These are phyloP conservation scores for Microstroma glucosiphilum DNA, from an alignment of 1,284 basidiomycete genomes.

Conservation along the genomic window DNA sequence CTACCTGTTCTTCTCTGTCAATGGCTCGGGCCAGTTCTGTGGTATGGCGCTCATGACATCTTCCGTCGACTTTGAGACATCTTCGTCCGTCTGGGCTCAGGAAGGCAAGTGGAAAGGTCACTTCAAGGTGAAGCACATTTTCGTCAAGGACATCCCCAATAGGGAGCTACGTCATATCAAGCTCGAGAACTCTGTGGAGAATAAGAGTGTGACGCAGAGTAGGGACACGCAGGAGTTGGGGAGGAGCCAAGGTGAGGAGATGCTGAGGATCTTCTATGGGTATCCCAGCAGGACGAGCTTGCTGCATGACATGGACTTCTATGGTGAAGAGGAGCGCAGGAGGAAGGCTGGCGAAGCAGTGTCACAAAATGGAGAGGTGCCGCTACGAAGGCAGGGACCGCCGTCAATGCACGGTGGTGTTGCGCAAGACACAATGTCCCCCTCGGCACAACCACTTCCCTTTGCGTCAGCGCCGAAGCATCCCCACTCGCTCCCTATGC, in stretches of 20 bases:
- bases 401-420: not conserved
- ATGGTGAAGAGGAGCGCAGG: not conserved
- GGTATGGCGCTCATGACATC: slow-evolving; percentile 49
- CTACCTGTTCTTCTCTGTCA: slow-evolving; percentile 49
- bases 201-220: slow-evolving; percentile 47
- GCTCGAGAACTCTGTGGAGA: slow-evolving; percentile 38
- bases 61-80: slow-evolving; percentile 42
- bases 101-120: slow-evolving; percentile 49
- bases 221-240: slow-evolving; percentile 49
- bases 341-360: not conserved
- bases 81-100: slow-evolving; percentile 46
- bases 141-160: slow-evolving; percentile 48
- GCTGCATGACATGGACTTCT: slow-evolving; percentile 22
- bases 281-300: slow-evolving; percentile 29
- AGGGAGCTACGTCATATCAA: slow-evolving; percentile 40
- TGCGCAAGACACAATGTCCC: not conserved
- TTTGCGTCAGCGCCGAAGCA: not conserved
- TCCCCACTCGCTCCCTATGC: not conserved
- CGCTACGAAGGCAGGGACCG: not conserved
- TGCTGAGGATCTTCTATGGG: slow-evolving; percentile 39
- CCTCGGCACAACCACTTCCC: too few species aligned
- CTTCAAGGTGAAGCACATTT: slow-evolving; percentile 48
- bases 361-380: not conserved
- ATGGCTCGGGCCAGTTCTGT: slow-evolving; percentile 48
- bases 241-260: slow-evolving; percentile 28